These are phyloP conservation scores for Torulaspora quercuum DNA, from an alignment of 805 yeast genomes.

Conservation along the genomic window DNA sequence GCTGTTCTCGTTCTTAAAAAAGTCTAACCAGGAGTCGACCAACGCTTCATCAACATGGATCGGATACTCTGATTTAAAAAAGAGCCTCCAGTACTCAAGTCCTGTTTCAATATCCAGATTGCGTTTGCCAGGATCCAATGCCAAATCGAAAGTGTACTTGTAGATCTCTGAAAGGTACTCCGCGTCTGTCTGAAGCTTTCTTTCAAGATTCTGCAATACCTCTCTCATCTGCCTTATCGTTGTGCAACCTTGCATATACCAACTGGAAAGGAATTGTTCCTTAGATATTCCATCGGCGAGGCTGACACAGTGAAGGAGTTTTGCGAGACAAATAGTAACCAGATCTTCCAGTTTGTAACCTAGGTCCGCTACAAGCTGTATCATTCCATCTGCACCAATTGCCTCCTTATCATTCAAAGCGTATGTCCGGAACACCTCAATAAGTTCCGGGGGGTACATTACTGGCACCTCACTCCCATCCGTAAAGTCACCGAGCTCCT, in stretches of 20 bases:
- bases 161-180: constrained; percentile 57
- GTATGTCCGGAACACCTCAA: constrained; percentile 21
- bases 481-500: constrained; percentile 25
- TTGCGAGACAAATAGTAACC: constrained; percentile 65
- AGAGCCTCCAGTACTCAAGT: constrained; percentile 69
- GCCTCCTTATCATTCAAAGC: constrained; percentile 26
- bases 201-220: constrained; percentile 36
- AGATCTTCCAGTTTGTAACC: constrained; percentile 72
- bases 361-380: constrained; percentile 62
- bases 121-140: constrained; percentile 58
- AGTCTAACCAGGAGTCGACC: constrained; percentile 57
- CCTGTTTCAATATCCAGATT: constrained; percentile 58
- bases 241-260: constrained; percentile 35
- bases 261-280: constrained; percentile 25
- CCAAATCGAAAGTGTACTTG: constrained; percentile 64
- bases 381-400: constrained; percentile 78
- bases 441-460: constrained; percentile 22
- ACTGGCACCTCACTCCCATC: constrained; percentile 8
- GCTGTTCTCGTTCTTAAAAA: constrained; percentile 44
- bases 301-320: constrained; percentile 47
- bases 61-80: constrained; percentile 41
- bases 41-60: constrained; percentile 29
- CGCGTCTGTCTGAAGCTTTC: constrained; percentile 36
- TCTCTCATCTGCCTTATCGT: constrained; percentile 46
- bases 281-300: constrained; percentile 22